Conservation (phyloP, 495 filamentous ascomycete species). For the Penicillium samsonianum region DNA sequence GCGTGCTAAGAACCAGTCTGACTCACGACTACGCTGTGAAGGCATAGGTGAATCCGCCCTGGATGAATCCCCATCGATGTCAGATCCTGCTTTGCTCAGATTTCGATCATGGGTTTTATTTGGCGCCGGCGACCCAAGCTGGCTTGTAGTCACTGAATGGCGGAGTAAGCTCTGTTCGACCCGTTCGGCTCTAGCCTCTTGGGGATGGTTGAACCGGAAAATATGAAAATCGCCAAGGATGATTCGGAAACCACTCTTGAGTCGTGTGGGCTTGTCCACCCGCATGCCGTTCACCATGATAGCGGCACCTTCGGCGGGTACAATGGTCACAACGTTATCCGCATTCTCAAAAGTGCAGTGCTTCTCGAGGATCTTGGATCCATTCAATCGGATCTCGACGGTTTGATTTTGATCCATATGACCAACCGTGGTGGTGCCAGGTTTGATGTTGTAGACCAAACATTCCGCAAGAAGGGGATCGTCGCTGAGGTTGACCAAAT, state of each 20-base stretch:
- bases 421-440: constrained; percentile 87
- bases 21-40: constrained; percentile 67
- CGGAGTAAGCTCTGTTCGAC: constrained; percentile 86
- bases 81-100: constrained; percentile 70
- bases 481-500: constrained; percentile 96
- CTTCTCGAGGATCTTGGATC: constrained; percentile 85
- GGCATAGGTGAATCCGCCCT: constrained; percentile 80
- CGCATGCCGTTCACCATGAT: constrained; percentile 97
- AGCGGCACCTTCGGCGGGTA: constrained; percentile 85
- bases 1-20: constrained; percentile 94
- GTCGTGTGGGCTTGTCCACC: constrained; percentile 75
- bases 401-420: constrained; percentile 80
- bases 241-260: constrained; percentile 90
- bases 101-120: constrained; percentile 74
- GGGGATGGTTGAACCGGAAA: constrained; percentile 96
- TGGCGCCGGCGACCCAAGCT: constrained; percentile 71
- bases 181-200: constrained; percentile 90
- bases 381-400: constrained; percentile 90
- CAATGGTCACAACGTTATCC: constrained; percentile 85
- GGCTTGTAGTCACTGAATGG: constrained; percentile 82
- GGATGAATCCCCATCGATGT: constrained; percentile 67
- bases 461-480: constrained; percentile 95
- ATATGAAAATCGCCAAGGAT: constrained; percentile 99
- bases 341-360: constrained; percentile 94
- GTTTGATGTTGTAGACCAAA: constrained; percentile 97